Percentiles rank a stretch among this genome's conserved stretches.
Conservation (phyloP, 768 basidiomycete species). For the Candolleomyces eurysporus region DNA sequence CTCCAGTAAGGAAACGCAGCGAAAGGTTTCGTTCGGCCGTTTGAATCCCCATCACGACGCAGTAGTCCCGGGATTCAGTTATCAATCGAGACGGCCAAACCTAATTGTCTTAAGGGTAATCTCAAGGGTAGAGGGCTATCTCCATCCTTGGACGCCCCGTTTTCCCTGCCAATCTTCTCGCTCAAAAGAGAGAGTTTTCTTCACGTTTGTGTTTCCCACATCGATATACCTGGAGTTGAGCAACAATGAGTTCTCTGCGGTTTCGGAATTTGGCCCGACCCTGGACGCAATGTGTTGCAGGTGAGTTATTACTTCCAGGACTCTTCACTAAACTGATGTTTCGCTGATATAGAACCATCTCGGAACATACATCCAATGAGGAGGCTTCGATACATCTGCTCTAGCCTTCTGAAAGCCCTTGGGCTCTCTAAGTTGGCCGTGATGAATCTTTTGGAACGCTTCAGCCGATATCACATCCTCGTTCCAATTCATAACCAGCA, state of each 20-base stretch:
- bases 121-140: neutral
- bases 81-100: neutral
- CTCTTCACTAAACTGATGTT: constrained; percentile 1
- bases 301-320: constrained; percentile 3
- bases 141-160: neutral
- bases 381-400: constrained; percentile 4
- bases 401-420: neutral
- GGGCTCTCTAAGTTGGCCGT: neutral
- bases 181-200: neutral
- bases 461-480: neutral
- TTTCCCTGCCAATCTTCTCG: neutral
- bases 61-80: neutral
- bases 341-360: constrained; percentile 6
- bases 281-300: neutral
- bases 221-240: neutral
- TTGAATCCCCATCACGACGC: neutral
- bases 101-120: neutral
- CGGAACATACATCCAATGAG: constrained; percentile 8
- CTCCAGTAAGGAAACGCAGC: neutral
- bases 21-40: neutral
- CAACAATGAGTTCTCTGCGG: neutral
- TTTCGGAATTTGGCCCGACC: neutral
- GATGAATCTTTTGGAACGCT: neutral
- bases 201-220: neutral
- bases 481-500: neutral